Evolutionary conservation across 805 yeast genomes (phyloP), one percentile per base, ranked within the genome.

Genomic region (Phaffomyces opuntiae): DNA sequence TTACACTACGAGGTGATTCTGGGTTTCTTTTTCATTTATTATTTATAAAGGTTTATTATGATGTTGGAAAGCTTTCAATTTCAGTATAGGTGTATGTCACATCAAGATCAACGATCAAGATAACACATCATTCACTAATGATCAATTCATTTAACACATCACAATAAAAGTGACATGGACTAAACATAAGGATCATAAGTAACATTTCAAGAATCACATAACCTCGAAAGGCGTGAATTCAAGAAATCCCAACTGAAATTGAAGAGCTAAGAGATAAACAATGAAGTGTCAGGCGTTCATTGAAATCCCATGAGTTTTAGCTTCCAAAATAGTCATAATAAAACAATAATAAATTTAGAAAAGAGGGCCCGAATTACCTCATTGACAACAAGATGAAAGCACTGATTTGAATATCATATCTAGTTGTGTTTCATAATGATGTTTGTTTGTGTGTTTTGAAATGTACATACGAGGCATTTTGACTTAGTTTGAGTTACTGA

Each of bases 241-340:
- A 57, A 29, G 11, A 26, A 26, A 27, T 35, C 61, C 69, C 77
- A 72, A 69, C 46, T 43, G 46, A 43, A 43, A 43, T 32, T 40
- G 24, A 43, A 43, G 38, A 43, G 46, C 46, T 36, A 43, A 43
- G 13, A 43, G 42, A 36, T 39, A 36, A 40, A 34, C 47, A 70
- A 83, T 79, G 84, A 82, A 83, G 91, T 83, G 91, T 83, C 91
- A 87, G 90, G 90, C 69, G 61, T 83, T 81, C 84, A 81, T 82
- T 68, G 77, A 75, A 79, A 69, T 63, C 40, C 40, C 37, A 13
- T 39, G 12, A 21, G 3, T 7, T 19, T 35, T 39, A 44, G 46
- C 46, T 38, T 38, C 42, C 46, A 43, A 43, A 38, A 38, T 38
- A 43, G 42, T 43, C 26, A 48, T 38, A 36, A 35, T 39, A 27